phyloP scores from a whole-genome alignment of 352 stramenopile genomes.

The Globisporangium nagaii region DNA sequence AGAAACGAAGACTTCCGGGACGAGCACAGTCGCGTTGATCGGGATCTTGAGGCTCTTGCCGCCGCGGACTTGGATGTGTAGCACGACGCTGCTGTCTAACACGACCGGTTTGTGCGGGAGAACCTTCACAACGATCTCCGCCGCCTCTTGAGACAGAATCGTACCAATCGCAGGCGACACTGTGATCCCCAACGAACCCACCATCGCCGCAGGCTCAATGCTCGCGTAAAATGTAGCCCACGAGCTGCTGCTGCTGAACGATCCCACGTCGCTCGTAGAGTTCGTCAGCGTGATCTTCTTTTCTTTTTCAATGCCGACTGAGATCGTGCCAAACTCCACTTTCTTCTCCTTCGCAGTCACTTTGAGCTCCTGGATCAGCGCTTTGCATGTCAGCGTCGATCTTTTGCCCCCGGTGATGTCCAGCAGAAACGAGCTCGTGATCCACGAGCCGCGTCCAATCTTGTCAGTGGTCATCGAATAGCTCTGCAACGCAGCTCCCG shows the following conservation, averaged over 20 bases:
- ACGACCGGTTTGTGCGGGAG: slow-evolving; percentile 42
- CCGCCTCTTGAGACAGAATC: slow-evolving; percentile 43
- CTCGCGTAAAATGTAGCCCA: slow-evolving; percentile 42
- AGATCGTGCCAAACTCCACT: slow-evolving; percentile 77
- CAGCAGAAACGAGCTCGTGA: slow-evolving; percentile 43
- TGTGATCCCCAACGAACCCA: slow-evolving; percentile 30
- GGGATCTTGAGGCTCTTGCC: slow-evolving; percentile 64
- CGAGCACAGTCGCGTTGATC: slow-evolving; percentile 52
- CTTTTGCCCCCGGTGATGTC: slow-evolving; percentile 51
- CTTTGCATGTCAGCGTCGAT: slow-evolving; percentile 37
- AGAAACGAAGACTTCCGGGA: slow-evolving; percentile 74
- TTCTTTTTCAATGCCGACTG: slow-evolving; percentile 66
- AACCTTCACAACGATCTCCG: slow-evolving; percentile 50
- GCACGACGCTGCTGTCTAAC: slow-evolving; percentile 32
- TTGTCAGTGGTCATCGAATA: background rate
- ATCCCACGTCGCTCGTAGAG: slow-evolving; percentile 5
- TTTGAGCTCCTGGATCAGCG: slow-evolving; percentile 47
- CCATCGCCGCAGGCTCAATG: slow-evolving; percentile 40
- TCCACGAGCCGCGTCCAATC: slow-evolving; percentile 13
- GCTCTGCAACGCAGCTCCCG: background rate
- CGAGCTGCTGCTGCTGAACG: slow-evolving; percentile 11
- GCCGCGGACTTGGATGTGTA: slow-evolving; percentile 67
- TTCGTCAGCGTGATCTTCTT: slow-evolving; percentile 52
- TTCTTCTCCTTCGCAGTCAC: slow-evolving; percentile 60
- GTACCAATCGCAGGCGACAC: slow-evolving; percentile 35